A percentile compares a stretch with the other conserved stretches of the same genome.
Conservation (phyloP, 805 yeast genomes). For the Kodamaea leandrae region DNA sequence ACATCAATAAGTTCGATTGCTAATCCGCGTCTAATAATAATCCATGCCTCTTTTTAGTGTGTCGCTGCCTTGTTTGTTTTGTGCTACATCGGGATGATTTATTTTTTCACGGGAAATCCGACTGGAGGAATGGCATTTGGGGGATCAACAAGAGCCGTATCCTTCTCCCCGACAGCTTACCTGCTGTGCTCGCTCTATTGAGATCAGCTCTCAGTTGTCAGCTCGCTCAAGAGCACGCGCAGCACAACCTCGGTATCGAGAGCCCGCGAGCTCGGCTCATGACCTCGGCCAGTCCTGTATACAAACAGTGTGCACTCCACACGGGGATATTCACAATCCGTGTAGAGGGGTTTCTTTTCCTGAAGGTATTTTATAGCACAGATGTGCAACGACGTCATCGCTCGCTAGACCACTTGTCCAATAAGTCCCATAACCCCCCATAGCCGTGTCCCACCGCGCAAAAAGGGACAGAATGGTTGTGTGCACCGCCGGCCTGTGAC, state of each 20-base stretch:
- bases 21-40: conserved; percentile 5
- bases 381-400: not conserved
- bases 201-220: no score
- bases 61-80: conserved; percentile 2
- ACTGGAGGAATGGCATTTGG: no score
- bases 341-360: not conserved
- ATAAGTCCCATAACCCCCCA: not conserved
- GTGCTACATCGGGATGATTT: not conserved
- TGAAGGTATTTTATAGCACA: not conserved
- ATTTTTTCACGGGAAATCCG: not conserved
- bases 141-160: no score
- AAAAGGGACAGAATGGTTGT: not conserved
- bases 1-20: conserved; percentile 4
- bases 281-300: no score
- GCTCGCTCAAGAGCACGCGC: no score
- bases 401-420: not conserved
- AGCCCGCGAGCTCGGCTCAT: no score
- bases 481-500: not conserved
- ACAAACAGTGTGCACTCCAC: no score
- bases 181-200: no score
- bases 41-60: not conserved
- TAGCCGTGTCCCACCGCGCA: not conserved
- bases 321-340: not conserved
- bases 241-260: no score
- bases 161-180: no score